phyloP scores from a whole-genome alignment of 2,329 filamentous ascomycete genomes.

The Cyclaneusma minus region DNA sequence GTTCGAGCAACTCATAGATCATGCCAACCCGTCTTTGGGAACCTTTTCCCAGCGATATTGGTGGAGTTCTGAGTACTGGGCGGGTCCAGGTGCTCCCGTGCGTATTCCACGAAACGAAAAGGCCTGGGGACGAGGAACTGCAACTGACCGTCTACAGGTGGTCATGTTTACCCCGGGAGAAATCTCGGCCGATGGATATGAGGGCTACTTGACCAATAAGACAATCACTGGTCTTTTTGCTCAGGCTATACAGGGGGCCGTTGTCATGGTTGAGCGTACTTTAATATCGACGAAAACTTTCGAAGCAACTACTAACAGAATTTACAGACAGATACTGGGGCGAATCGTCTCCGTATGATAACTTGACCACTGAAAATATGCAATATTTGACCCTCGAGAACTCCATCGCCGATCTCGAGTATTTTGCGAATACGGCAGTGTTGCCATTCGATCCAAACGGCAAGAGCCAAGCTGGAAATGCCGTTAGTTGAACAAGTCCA shows the following conservation, averaged over 20 bases:
- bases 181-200: conserved; percentile 27
- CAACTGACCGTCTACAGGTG: conserved; percentile 18
- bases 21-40: conserved; percentile 35
- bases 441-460: conserved; percentile 35
- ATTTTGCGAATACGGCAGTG: conserved; percentile 35
- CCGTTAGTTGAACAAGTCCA: conserved; percentile 17
- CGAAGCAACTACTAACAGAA: conserved; percentile 2
- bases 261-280: conserved; percentile 37
- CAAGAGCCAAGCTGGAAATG: conserved; percentile 30
- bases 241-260: conserved; percentile 34
- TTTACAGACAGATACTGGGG: conserved; percentile 39
- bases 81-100: conserved; percentile 37
- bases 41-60: conserved; percentile 38
- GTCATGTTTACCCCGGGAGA: conserved; percentile 38
- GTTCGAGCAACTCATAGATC: conserved; percentile 43
- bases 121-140: not conserved
- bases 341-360: conserved; percentile 32
- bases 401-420: conserved; percentile 33
- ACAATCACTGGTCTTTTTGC: conserved; percentile 34
- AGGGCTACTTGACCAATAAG: conserved; percentile 32
- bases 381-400: conserved; percentile 37
- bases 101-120: conserved; percentile 6
- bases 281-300: conserved; percentile 1
- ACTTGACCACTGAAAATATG: conserved; percentile 34
- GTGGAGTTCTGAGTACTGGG: conserved; percentile 34